Conservation (phyloP, 345 rosid genomes). For the Sisymbrium altissimum region DNA sequence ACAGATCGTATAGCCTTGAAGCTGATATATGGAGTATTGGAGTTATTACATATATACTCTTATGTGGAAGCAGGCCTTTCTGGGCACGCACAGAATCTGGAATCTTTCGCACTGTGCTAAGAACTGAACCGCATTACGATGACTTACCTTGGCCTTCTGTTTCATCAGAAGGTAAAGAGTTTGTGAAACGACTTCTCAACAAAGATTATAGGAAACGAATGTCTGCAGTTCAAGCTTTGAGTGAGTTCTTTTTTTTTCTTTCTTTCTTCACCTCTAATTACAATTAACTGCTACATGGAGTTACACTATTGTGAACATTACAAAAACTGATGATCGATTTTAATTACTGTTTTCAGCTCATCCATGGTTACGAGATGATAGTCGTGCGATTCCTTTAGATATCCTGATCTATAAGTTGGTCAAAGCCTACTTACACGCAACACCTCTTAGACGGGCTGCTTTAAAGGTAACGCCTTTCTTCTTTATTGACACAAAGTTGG, state of each 20-base stretch:
- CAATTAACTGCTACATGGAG: background rate
- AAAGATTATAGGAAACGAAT: constrained; percentile 81
- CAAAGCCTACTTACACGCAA: constrained; percentile 61
- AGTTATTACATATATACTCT: constrained; percentile 69
- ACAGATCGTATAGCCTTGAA: constrained; percentile 73
- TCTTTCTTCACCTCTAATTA: background rate
- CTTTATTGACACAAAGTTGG: background rate
- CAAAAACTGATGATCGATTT: background rate
- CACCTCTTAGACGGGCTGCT: constrained; percentile 71
- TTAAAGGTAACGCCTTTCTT: constrained; percentile 47
- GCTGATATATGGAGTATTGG: constrained; percentile 93
- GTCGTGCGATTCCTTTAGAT: constrained; percentile 53
- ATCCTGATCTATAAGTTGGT: constrained; percentile 68
- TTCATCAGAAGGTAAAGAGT: constrained; percentile 72
- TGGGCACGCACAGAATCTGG: constrained; percentile 92
- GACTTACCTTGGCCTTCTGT: constrained; percentile 81
- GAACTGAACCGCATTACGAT: constrained; percentile 71
- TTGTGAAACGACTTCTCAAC: constrained; percentile 80
- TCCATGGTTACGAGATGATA: constrained; percentile 67
- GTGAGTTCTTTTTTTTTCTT: constrained; percentile 39
- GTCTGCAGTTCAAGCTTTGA: constrained; percentile 80
- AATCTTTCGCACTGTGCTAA: constrained; percentile 74
- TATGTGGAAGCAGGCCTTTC: constrained; percentile 86
- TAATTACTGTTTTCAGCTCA: constrained; percentile 44
- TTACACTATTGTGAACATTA: background rate